Percentiles rank a stretch among this genome's conserved stretches.
These are phyloP conservation scores for Russula virescens DNA, from an alignment of 768 basidiomycete species.

Conservation along the genomic window DNA sequence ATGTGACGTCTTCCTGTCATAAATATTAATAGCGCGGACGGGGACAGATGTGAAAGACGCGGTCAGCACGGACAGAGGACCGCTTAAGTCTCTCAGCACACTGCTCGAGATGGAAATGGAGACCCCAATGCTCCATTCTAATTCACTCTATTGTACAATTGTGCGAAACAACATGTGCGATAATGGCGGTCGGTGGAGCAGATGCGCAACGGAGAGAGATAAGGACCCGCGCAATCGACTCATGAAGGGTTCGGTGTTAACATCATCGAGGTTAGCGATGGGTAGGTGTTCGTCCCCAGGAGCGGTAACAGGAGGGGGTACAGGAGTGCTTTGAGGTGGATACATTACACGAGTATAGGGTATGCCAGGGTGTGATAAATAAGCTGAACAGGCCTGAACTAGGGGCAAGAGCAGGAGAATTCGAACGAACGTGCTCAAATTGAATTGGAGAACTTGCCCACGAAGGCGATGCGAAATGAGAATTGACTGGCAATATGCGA, in stretches of 20 bases:
- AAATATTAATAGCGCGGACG: not conserved
- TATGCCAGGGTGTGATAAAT: constrained; percentile 21
- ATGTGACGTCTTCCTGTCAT: not conserved
- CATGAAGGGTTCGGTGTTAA: not conserved
- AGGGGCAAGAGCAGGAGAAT: constrained; percentile 1
- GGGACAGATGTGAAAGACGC: not conserved
- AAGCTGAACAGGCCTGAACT: not conserved
- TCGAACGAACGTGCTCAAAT: constrained; percentile 7
- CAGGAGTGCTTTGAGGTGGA: not conserved
- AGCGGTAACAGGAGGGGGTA: not conserved
- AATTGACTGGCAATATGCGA: constrained; percentile 11
- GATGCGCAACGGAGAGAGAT: not conserved
- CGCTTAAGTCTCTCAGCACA: not conserved
- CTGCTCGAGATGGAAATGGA: not conserved
- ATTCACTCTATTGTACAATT: constrained; percentile 17
- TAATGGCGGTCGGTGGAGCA: not conserved
- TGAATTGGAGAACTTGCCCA: constrained; percentile 7
- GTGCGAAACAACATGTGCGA: constrained; percentile 11
- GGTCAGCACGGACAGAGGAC: not conserved
- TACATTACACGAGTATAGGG: constrained; percentile 25
- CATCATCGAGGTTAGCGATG: not conserved
- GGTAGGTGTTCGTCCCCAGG: not conserved
- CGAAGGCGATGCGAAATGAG: constrained; percentile 5
- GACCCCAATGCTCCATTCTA: constrained; percentile 5
- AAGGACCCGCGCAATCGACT: not conserved